A percentile compares a stretch with the other conserved stretches of the same genome.
phyloP scores from a whole-genome alignment of 352 stramenopile genomes.

The Halophytophthora polymorphica region DNA sequence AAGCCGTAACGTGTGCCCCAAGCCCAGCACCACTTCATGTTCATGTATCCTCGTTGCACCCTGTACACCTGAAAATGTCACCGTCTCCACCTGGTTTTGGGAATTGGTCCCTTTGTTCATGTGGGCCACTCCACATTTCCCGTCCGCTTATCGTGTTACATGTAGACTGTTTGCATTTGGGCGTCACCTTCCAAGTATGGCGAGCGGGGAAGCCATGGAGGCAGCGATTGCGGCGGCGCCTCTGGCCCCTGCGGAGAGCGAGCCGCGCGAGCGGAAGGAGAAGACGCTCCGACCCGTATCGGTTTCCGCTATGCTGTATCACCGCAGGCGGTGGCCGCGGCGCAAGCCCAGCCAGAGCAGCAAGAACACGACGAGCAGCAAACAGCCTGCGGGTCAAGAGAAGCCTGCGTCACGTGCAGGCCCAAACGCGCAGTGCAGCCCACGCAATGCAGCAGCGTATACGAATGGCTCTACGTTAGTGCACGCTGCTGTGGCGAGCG shows the following conservation, averaged over 20 bases:
- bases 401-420: no score
- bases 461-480: no score
- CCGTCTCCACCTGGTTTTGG: background rate
- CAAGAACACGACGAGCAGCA: no score
- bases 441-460: no score
- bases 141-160: no score
- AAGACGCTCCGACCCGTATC: constrained; percentile 7
- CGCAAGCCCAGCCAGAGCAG: constrained; percentile 14
- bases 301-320: constrained; percentile 19
- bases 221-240: no score
- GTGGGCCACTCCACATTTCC: background rate
- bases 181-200: background rate
- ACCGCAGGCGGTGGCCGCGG: constrained; percentile 20
- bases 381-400: no score
- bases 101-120: background rate
- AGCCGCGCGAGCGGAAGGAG: background rate
- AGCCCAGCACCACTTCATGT: background rate
- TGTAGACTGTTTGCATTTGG: no score
- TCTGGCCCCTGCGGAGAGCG: no score
- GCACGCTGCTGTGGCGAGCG: background rate
- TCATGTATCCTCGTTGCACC: background rate
- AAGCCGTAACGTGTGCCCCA: background rate
- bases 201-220: background rate
- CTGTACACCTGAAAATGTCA: background rate
- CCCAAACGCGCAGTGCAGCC: no score